phyloP scores from a whole-genome alignment of 176 grass and related monocot genomes.

The Rhynchospora tenuis region DNA sequence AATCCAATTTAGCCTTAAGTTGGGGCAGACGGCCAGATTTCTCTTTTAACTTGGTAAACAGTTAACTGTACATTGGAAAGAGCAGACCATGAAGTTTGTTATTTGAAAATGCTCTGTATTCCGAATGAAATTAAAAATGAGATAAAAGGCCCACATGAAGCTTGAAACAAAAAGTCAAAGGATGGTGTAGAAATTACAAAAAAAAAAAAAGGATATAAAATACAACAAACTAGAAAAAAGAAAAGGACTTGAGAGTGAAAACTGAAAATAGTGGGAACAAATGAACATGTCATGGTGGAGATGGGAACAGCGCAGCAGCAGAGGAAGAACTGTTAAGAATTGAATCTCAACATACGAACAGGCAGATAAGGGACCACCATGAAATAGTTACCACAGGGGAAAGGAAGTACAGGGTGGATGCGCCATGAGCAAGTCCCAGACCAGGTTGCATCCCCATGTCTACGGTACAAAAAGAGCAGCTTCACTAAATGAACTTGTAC shows the following conservation, averaged over 20 bases:
- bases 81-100: too few relatives aligned
- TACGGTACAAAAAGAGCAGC: not conserved
- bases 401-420: not conserved
- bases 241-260: not conserved
- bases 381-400: not conserved
- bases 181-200: not conserved
- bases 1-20: not conserved
- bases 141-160: not conserved
- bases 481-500: not conserved
- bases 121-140: not conserved
- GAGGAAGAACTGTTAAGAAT: not conserved
- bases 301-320: not conserved
- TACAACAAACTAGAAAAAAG: not conserved
- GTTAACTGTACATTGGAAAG: too few relatives aligned
- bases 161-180: not conserved
- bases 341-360: not conserved
- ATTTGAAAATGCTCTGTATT: not conserved
- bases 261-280: not conserved
- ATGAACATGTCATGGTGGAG: not conserved
- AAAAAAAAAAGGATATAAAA: not conserved
- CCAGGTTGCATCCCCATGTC: not conserved
- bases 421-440: not conserved
- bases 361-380: not conserved
- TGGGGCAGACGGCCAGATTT: not conserved
- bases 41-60: too few relatives aligned